These are phyloP conservation scores for Graphium sp. DNA, from an alignment of 2,329 filamentous ascomycete genomes.

Conservation along the genomic window DNA sequence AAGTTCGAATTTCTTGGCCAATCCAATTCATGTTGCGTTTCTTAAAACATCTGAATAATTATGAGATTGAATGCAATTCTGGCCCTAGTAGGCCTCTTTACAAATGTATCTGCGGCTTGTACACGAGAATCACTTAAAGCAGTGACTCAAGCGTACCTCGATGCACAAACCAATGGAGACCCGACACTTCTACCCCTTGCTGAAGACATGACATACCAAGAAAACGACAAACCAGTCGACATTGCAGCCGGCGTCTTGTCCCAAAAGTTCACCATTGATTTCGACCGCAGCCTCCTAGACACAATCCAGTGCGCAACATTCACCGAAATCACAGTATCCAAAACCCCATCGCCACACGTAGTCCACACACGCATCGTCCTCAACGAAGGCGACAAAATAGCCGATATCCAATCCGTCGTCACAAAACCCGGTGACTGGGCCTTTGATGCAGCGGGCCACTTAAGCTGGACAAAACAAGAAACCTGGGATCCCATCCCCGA, in stretches of 20 bases:
- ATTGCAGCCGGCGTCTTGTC: slow-evolving; percentile 13
- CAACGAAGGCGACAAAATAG: slow-evolving; percentile 6
- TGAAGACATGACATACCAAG: slow-evolving; percentile 10
- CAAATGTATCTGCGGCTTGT: slow-evolving; percentile 1
- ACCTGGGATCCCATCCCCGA: slow-evolving; percentile 15
- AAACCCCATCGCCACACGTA: slow-evolving; percentile 16
- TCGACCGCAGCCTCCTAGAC: slow-evolving; percentile 18
- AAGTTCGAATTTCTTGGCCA: too few species aligned
- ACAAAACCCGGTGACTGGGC: slow-evolving; percentile 19
- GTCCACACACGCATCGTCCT: slow-evolving; percentile 18
- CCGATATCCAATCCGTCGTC: slow-evolving; percentile 12
- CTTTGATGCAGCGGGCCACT: slow-evolving; percentile 18
- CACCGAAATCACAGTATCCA: slow-evolving; percentile 14
- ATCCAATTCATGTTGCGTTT: too few species aligned
- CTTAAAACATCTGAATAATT: too few species aligned
- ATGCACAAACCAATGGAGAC: slow-evolving; percentile 9
- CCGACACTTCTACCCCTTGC: slow-evolving; percentile 5
- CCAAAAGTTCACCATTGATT: slow-evolving; percentile 14
- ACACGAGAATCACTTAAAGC: slow-evolving; percentile 3
- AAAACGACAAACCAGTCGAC: slow-evolving; percentile 15
- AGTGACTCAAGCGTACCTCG: slow-evolving; percentile 7
- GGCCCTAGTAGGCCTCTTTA: background rate
- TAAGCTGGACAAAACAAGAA: slow-evolving; percentile 16
- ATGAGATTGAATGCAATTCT: too few species aligned
- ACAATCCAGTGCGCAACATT: slow-evolving; percentile 18